Base-by-base conservation (phyloP, 352 stramenopile species). In the Thalassiosira hispida region DNA sequence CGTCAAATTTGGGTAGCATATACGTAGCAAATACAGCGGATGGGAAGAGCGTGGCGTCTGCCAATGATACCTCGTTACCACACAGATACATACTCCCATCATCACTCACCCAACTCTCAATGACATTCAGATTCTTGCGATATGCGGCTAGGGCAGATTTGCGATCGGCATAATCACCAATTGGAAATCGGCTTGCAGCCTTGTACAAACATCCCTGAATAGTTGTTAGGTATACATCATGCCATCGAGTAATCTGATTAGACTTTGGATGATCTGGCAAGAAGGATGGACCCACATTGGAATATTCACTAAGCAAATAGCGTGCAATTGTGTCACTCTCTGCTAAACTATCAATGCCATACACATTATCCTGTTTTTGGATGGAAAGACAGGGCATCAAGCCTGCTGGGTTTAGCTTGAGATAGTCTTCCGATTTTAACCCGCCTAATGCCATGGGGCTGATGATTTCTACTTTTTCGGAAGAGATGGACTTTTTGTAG, bases 1-100 rank as follows among this genome's bases (percentile, higher is more conserved):
- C 57, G 66, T 88, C 90, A 72, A 96, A 96, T 68, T 95, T 95
- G 18, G 93, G 92, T 62, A 95, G 85, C 87, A 96, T 96, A 52
- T 88, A 88, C 3, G 80, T 73, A 2, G 91, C 81, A 84, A 96
- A 96, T 29, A 94, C 71, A 3, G 90, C 63, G 0, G 91, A 92
- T 2, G 91, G 90, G 76, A 95, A 96, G 5, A 94, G 66, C 0
- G 91, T 90, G 6, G 91, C 92, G 85, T 96, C 93, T 0, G 91
- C 92, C n/a, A 96, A 79, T 12, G 90, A 95, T 49, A 95, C 74
- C 65, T 95, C 91, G 0, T 69, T 57, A 29, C 92, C 92, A 56
- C 85, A 93, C 5, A 96, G 57, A 66, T 93, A 96, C 0, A 71
- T 69, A 1, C 87, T 76, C 76, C 82, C 3, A 52, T 89, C 53